Percentiles rank a stretch among this genome's conserved stretches.
phyloP scores from a whole-genome alignment of 2,329 filamentous ascomycete genomes.

The Penicillium italicum region DNA sequence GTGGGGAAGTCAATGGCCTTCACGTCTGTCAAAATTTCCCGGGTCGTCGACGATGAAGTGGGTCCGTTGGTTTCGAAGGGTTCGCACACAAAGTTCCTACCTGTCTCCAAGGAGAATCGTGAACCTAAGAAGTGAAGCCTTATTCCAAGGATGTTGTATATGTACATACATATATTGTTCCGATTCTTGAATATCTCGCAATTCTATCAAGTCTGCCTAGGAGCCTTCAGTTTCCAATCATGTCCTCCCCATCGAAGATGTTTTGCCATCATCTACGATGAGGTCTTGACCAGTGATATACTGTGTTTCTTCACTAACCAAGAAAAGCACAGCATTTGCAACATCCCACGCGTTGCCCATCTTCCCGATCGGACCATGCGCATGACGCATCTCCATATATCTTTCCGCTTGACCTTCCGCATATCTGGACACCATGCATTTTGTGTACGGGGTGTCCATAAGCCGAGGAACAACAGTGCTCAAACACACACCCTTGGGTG shows the following conservation, averaged over 20 bases:
- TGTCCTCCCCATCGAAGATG: conserved; percentile 20
- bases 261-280: conserved; percentile 38
- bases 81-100: conserved; percentile 10
- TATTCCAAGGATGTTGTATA: background rate
- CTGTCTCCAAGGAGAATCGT: conserved; percentile 8
- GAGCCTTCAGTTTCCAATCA: background rate
- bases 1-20: conserved; percentile 11
- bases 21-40: conserved; percentile 4
- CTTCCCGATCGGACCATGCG: conserved; percentile 29
- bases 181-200: background rate
- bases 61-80: conserved; percentile 8
- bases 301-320: conserved; percentile 27
- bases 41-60: conserved; percentile 3
- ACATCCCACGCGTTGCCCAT: conserved; percentile 38
- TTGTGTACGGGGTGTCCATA: conserved; percentile 54
- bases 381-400: conserved; percentile 24
- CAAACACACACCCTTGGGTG: conserved; percentile 38
- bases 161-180: background rate
- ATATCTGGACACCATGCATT: conserved; percentile 46
- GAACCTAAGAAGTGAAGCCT: background rate
- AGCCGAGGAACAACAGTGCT: conserved; percentile 57
- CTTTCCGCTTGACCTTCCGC: conserved; percentile 46
- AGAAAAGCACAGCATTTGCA: conserved; percentile 32
- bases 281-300: conserved; percentile 39
- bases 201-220: background rate